Conservation (phyloP, 352 stramenopile species). For the Phytopythium cucurbitacearum region DNA sequence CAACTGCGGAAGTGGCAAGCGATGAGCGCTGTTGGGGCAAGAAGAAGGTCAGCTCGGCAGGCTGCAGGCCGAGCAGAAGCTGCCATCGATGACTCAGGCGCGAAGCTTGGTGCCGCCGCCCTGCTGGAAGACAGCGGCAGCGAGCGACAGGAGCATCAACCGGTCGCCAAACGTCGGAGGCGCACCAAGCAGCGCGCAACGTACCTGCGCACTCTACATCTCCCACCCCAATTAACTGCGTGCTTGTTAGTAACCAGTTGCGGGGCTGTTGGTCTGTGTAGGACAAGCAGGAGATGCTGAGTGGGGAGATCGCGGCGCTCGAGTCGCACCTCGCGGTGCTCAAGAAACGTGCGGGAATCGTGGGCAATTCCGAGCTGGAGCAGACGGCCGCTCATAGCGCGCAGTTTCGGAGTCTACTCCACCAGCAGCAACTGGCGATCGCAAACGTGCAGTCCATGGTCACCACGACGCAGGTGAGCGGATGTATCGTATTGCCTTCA, state of each 20-base stretch:
- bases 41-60: no score
- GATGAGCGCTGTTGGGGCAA: no score
- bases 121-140: background rate
- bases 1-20: no score
- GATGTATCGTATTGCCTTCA: background rate
- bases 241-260: background rate
- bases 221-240: no score
- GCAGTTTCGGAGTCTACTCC: background rate
- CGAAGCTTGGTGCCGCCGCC: no score
- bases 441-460: constrained; percentile 3
- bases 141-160: background rate
- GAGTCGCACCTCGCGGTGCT: constrained; percentile 33
- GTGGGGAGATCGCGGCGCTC: constrained; percentile 20
- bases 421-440: constrained; percentile 3
- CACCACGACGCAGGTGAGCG: constrained; percentile 1
- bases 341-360: constrained; percentile 6
- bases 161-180: background rate
- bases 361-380: background rate
- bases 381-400: background rate
- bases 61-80: no score
- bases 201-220: background rate
- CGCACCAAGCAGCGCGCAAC: constrained; percentile 2
- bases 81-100: no score
- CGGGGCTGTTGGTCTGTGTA: background rate
- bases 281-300: constrained; percentile 21